These are phyloP conservation scores for Populus pruinosa DNA, from an alignment of 345 rosid species.

Conservation along the genomic window DNA sequence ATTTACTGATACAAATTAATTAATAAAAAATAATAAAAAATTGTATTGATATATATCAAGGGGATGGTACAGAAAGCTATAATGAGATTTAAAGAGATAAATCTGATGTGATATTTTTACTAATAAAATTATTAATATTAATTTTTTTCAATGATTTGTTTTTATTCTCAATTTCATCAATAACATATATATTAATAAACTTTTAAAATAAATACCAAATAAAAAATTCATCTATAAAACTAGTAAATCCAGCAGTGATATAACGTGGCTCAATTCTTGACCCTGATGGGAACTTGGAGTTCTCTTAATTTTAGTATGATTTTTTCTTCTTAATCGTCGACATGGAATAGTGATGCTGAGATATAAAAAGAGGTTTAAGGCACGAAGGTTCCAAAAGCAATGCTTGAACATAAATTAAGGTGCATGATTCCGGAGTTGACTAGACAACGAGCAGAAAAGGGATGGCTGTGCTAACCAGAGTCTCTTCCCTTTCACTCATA, in stretches of 20 bases:
- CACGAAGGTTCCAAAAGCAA: constrained; percentile 12
- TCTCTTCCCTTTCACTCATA: constrained; percentile 12
- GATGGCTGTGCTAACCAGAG: not conserved
- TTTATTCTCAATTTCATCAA: rapidly evolving
- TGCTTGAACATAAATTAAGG: not conserved
- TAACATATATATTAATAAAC: rapidly evolving
- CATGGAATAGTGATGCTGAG: not conserved
- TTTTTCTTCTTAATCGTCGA: not conserved
- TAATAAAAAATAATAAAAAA: too few relatives aligned
- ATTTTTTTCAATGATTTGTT: too few relatives aligned
- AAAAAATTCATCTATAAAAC: too few relatives aligned
- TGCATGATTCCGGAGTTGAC: not conserved
- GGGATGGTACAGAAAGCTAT: too few relatives aligned
- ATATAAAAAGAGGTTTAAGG: not conserved
- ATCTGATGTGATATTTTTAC: too few relatives aligned
- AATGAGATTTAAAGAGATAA: too few relatives aligned
- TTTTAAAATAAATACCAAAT: too few relatives aligned
- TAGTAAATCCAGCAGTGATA: too few relatives aligned
- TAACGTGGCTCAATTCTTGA: not conserved
- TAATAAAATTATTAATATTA: too few relatives aligned
- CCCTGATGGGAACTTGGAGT: not conserved
- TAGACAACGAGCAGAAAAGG: not conserved
- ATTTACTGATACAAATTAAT: too few relatives aligned
- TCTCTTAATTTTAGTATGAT: too few relatives aligned
- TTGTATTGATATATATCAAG: too few relatives aligned